Evolutionary conservation across 495 filamentous ascomycete genomes (phyloP).

Genomic region (Copromyces sp.): DNA sequence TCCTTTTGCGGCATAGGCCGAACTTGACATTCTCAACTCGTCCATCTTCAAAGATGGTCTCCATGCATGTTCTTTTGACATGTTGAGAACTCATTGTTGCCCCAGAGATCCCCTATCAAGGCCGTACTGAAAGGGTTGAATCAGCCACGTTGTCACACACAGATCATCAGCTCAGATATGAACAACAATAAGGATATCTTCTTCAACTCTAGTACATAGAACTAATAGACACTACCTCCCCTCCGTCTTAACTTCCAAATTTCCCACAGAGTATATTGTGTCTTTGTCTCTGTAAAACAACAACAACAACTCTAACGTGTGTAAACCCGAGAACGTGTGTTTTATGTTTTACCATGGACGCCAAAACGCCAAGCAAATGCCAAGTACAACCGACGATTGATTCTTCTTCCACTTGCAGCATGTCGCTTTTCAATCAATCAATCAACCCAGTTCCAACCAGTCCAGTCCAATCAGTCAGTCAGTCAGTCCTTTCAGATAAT

Average conservation of each 20-base stretch:
- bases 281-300: no score
- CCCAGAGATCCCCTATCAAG: accelerated
- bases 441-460: slow-evolving; percentile 1
- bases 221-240: not conserved
- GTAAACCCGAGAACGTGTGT: not conserved
- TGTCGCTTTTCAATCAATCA: slow-evolving; percentile 6
- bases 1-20: not conserved
- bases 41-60: not conserved
- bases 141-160: not conserved
- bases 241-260: not conserved
- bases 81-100: not conserved
- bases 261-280: not conserved
- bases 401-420: slow-evolving; percentile 4
- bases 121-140: not conserved
- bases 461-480: slow-evolving; percentile 2
- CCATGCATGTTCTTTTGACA: not conserved
- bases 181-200: not conserved
- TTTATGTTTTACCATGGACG: slow-evolving; percentile 8
- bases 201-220: not conserved
- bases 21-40: not conserved
- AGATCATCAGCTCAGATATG: not conserved
- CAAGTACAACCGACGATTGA: not conserved
- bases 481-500: slow-evolving; percentile 1
- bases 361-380: slow-evolving; percentile 15
- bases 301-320: not conserved